Evolutionary conservation across 1,284 basidiomycete species (phyloP).

Genomic region (Irpex sp.): DNA sequence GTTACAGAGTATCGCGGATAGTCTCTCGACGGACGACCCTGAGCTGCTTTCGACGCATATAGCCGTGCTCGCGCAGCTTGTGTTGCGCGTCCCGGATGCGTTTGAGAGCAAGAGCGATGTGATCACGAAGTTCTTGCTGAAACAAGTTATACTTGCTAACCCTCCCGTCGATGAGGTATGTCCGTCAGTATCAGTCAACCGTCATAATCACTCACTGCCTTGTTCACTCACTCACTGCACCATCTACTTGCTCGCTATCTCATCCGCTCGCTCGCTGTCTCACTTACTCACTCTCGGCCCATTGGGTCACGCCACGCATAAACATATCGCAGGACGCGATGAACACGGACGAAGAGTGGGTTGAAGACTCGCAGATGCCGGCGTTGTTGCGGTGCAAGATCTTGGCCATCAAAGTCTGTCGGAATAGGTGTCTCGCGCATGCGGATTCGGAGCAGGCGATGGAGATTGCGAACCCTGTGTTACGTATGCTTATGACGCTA

Average conservation of each 20-base stretch:
- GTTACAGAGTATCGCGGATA: constrained; percentile 53
- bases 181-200: background rate
- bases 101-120: constrained; percentile 79
- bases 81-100: constrained; percentile 62
- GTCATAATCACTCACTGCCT: no score
- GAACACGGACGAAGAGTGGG: constrained; percentile 75
- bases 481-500: constrained; percentile 72
- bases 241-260: no score
- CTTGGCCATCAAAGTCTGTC: constrained; percentile 72
- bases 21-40: constrained; percentile 47
- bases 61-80: constrained; percentile 73
- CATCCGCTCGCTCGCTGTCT: no score
- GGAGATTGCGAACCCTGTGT: constrained; percentile 67
- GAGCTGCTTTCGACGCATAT: constrained; percentile 65
- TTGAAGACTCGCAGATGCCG: constrained; percentile 58
- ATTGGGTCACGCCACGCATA: no score
- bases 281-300: no score
- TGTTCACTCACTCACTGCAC: no score
- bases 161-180: constrained; percentile 45
- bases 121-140: constrained; percentile 70
- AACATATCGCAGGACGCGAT: constrained; percentile 32
- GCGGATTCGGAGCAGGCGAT: constrained; percentile 55
- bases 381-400: constrained; percentile 65
- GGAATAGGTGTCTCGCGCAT: constrained; percentile 75
- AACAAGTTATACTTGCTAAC: constrained; percentile 65